Evolutionary conservation across 495 filamentous ascomycete species (phyloP).

Genomic region (Aspergillus sparsus): DNA sequence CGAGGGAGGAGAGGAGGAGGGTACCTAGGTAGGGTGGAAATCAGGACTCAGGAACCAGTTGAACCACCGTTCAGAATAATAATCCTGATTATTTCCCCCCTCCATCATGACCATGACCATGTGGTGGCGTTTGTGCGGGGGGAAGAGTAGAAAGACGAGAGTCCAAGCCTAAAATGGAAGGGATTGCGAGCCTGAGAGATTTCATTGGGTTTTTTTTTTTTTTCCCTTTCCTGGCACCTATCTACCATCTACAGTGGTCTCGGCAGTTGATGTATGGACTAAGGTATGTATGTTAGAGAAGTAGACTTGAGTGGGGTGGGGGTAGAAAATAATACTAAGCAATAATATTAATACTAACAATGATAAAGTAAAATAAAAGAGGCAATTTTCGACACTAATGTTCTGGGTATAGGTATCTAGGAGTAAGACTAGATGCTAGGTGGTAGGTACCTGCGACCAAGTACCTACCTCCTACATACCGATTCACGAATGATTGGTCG

Average conservation of each 20-base stretch:
- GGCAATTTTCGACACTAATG: no score
- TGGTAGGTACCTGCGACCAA: no score
- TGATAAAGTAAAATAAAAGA: no score
- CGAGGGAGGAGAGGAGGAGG: background rate
- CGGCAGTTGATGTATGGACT: background rate
- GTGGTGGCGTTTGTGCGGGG: conserved; percentile 10
- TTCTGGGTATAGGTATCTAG: no score
- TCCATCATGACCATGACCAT: no score
- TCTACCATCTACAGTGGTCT: background rate
- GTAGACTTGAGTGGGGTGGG: no score
- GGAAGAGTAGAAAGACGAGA: background rate
- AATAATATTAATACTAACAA: no score
- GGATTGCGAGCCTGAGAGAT: conserved; percentile 8
- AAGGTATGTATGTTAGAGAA: no score
- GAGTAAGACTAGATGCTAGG: no score
- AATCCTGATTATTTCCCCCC: background rate
- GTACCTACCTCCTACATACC: no score
- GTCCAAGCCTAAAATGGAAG: conserved; percentile 9
- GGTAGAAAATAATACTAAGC: no score
- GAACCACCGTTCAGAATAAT: background rate
- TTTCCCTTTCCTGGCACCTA: background rate
- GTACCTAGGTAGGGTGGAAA: conserved; percentile 1
- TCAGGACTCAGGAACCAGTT: conserved; percentile 11
- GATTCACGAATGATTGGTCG: no score
- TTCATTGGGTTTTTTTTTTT: conserved; percentile 4